phyloP scores from a whole-genome alignment of 306 rosid genomes.

The Alnus rubra region DNA sequence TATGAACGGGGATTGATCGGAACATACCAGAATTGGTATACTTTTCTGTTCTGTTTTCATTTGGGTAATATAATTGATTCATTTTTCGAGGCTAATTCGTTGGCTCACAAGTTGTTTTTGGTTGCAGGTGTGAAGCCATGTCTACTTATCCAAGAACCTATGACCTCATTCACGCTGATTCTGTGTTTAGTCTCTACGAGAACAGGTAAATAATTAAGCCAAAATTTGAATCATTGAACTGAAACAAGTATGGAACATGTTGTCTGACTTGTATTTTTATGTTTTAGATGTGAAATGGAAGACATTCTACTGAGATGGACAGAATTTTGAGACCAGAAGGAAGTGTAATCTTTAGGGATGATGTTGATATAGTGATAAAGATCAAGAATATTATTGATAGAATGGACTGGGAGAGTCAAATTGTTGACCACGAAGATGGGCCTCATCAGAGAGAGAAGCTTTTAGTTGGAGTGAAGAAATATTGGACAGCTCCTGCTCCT shows the following conservation, averaged over 20 bases:
- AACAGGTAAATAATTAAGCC: conserved; percentile 36
- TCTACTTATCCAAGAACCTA: conserved; percentile 92
- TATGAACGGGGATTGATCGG: conserved; percentile 80
- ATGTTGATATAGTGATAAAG: conserved; percentile 61
- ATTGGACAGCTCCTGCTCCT: conserved; percentile 71
- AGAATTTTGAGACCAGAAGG: conserved; percentile 83
- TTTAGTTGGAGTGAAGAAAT: conserved; percentile 72
- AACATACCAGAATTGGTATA: conserved; percentile 78
- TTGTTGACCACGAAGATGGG: conserved; percentile 87
- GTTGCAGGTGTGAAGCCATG: conserved; percentile 90
- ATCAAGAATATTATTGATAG: conserved; percentile 45
- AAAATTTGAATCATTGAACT: too few relatives aligned
- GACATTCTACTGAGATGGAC: conserved; percentile 78
- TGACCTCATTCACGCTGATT: conserved; percentile 80
- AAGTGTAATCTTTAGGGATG: conserved; percentile 72
- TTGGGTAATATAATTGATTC: not conserved
- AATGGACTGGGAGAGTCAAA: conserved; percentile 76
- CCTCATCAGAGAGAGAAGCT: conserved; percentile 63
- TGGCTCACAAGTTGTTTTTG: not conserved
- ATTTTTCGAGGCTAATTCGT: not conserved
- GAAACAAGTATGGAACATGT: not conserved
- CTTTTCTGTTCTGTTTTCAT: not conserved
- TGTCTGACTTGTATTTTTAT: not conserved
- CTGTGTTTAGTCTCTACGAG: conserved; percentile 65
- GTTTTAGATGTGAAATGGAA: conserved; percentile 73